Conservation (phyloP, 345 rosid genomes). For the Eutrema yunnanense region DNA sequence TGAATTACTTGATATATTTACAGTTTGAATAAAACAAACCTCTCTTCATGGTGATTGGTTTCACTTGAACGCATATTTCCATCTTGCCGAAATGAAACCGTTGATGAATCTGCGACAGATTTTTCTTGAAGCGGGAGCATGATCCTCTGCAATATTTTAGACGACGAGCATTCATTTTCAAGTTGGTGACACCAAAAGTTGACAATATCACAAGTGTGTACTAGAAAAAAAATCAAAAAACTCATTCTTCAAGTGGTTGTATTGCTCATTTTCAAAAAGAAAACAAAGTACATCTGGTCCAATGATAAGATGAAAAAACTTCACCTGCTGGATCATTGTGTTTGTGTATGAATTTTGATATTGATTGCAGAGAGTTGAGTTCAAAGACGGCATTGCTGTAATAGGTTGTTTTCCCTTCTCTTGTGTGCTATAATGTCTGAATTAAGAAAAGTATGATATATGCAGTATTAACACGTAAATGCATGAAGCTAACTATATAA, state of each 20-base stretch:
- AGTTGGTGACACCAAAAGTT: neutral
- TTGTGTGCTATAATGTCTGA: neutral
- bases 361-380: slow-evolving; percentile 1
- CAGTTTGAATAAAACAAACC: slow-evolving; percentile 7
- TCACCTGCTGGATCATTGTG: slow-evolving; percentile 5
- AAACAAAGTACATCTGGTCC: neutral
- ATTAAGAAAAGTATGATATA: neutral
- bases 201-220: neutral
- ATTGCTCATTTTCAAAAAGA: neutral
- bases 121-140: slow-evolving; percentile 12
- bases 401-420: slow-evolving; percentile 13
- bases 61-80: neutral
- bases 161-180: neutral
- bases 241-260: neutral
- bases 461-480: neutral
- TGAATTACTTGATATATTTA: neutral
- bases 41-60: neutral
- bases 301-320: neutral
- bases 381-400: neutral
- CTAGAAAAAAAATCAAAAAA: neutral
- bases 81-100: neutral
- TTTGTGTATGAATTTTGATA: slow-evolving; percentile 5
- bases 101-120: neutral
- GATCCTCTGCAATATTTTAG: slow-evolving; percentile 15
- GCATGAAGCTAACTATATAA: neutral